Base-by-base conservation (phyloP, 2,329 filamentous ascomycete species). In the Aspergillus chevalieri region DNA sequence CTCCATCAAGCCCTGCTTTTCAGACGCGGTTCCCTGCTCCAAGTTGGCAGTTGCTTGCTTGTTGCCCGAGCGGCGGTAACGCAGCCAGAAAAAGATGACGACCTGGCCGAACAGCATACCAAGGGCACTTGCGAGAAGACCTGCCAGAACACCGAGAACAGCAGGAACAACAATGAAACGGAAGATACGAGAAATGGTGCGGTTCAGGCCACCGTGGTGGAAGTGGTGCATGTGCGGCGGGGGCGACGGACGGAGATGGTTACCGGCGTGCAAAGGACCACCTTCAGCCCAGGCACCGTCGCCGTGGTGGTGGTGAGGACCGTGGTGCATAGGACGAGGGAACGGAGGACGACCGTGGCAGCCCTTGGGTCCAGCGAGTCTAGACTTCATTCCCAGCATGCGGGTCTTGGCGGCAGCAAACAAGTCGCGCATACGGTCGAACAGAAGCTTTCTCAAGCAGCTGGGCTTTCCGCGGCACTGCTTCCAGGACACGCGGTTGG, bases 61-160 rank as follows among this genome's bases (percentile, higher is more conserved):
- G 24, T 54, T 56, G 22, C 59, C 52, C 44, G 60, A 61, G 19
- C 67, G 65, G 44, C 65, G 69, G 56, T 66, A 69, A 49, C 67
- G 68, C 45, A 67, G 62, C 72, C 74, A 76, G 43, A 76, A 44
- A 58, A 71, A 74, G 26, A 74, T 64, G 39, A 75, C 65, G 26
- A 66, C 57, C 58, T 75, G 73, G 26, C 73, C 74, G 42, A 75
- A 63, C n/a, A 77, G 58, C 70, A 76, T 73, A 43, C 73, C 74
- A 41, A 77, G 55, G 8, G 69, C 71, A 51, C 69, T 73, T 24
- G 74, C 73, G 41, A 68, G 64, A 47, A 77, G 57, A 49, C 73
- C 74, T 24, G 73, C 72, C 22, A 74, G 59, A 28, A 76, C 64
- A 39, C 74, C 74, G 5, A 75, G 57, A n/a, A 74, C 55, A 26